Conservation (phyloP, 192 early-diverging fungal species). For the Rhizophagus clarus region DNA sequence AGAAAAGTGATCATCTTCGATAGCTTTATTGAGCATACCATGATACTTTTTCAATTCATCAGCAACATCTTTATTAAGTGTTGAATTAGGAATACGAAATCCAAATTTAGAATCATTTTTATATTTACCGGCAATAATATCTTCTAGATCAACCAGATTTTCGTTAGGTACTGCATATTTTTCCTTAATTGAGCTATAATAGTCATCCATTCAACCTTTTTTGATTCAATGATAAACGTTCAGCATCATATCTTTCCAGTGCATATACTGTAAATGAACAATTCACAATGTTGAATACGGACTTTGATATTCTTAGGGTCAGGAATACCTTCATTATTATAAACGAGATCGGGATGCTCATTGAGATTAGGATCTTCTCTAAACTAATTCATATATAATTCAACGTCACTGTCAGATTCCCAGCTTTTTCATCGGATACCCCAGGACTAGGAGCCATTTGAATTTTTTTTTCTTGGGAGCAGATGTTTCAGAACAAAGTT, state of each 20-base stretch:
- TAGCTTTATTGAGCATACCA: background rate
- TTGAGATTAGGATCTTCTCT: constrained; percentile 4
- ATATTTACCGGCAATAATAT: too few species aligned
- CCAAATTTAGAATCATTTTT: background rate
- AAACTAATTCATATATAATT: background rate
- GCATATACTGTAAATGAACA: background rate
- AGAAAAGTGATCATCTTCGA: background rate
- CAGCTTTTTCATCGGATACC: too few species aligned
- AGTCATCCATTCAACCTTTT: background rate
- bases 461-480: background rate
- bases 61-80: background rate
- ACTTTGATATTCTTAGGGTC: too few species aligned
- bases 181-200: background rate
- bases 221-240: background rate
- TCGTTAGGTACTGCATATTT: background rate
- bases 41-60: background rate
- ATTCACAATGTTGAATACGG: background rate
- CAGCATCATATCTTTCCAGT: background rate
- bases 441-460: background rate
- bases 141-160: background rate
- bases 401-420: background rate
- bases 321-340: too few species aligned
- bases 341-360: constrained; percentile 4
- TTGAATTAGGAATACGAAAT: background rate
- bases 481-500: background rate